Base-by-base conservation (phyloP, 1,284 basidiomycete species). In the Ceratobasidium sp. region DNA sequence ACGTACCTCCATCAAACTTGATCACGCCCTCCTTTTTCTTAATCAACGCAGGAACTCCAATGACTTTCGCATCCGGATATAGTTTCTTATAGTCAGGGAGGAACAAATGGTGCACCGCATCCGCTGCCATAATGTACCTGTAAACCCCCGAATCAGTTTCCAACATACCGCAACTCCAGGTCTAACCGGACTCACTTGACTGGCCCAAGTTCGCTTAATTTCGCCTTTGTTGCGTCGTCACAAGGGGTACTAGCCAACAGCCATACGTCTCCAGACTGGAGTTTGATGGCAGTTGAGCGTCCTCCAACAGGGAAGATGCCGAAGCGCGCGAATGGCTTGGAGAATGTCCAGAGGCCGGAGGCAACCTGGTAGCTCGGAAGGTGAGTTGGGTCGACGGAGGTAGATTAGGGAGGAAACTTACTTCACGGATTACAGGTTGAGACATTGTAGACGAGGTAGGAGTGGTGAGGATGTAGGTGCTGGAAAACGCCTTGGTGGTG, bases 171-270 rank as follows among this genome's bases (percentile, higher is more conserved):
- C 31, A 14, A 46, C n/a, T 41, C 63, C 27, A 27, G 41, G 22
- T n/a, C 24, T 1, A 74, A 53, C 69, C 49, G 19, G 27, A 81
- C 86, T 76, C 76, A 91, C 88, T 90, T 90, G 37, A 97, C 93
- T 43, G 89, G 86, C 0, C 95, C 94, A 5, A 98, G 83, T 64
- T 89, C 85, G 66, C 90, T 86, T 34, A 97, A 81, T 75, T 89
- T 92, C 1, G 84, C 79, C 80, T 90, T 91, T 0, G 93, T 96
- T 46, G 90, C 90, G 5, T 86, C 83, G 61, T 90, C 89, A 69
- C 95, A 83, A 0, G 93, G 92, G 2, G 94, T 94, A 1, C 93
- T 96, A 0, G 94, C 95, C 39, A 97, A 85, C 0, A 98, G 85
- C 89, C 94, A 96, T 29, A 98, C 88, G 3, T 88, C 89, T 22